Evolutionary conservation across 164 flowering plant species (phyloP).

Genomic region (Saururus chinensis): DNA sequence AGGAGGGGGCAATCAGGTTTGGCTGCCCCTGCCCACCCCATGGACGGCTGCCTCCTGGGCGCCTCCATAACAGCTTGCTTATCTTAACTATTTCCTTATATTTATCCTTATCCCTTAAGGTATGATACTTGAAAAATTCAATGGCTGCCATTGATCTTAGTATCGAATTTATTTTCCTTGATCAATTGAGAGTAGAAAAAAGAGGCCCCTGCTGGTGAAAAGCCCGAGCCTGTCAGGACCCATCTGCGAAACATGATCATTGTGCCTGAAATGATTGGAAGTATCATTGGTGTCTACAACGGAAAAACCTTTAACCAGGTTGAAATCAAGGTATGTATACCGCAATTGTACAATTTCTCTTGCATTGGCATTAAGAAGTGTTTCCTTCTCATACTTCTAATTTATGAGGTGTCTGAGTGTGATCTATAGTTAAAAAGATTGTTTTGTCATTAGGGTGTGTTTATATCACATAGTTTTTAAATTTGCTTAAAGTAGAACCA

Average conservation of each 20-base stretch:
- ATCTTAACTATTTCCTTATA: too few relatives aligned
- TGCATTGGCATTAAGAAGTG: background rate
- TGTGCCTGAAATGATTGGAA: slow-evolving; percentile 11
- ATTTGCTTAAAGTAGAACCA: too few relatives aligned
- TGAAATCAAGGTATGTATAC: slow-evolving; percentile 8
- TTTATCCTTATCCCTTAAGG: background rate
- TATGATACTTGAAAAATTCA: background rate
- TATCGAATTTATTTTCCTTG: too few relatives aligned
- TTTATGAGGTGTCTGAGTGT: too few relatives aligned
- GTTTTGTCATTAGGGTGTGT: too few relatives aligned
- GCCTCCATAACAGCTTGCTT: too few relatives aligned
- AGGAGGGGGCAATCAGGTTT: too few relatives aligned
- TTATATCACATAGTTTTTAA: too few relatives aligned
- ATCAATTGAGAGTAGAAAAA: slow-evolving; percentile 1
- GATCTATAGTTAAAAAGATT: too few relatives aligned
- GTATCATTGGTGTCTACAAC: slow-evolving; percentile 8
- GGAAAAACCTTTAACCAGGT: slow-evolving; percentile 13
- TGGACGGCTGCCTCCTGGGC: too few relatives aligned
- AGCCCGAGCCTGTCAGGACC: slow-evolving; percentile 13
- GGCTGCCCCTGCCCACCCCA: too few relatives aligned
- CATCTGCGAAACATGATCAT: slow-evolving; percentile 14
- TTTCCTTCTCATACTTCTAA: background rate
- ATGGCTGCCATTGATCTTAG: background rate
- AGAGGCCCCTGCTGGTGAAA: slow-evolving; percentile 13
- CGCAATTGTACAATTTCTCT: background rate